phyloP scores from a whole-genome alignment of 2,329 filamentous ascomycete species.

The Rutstroemia sp. region DNA sequence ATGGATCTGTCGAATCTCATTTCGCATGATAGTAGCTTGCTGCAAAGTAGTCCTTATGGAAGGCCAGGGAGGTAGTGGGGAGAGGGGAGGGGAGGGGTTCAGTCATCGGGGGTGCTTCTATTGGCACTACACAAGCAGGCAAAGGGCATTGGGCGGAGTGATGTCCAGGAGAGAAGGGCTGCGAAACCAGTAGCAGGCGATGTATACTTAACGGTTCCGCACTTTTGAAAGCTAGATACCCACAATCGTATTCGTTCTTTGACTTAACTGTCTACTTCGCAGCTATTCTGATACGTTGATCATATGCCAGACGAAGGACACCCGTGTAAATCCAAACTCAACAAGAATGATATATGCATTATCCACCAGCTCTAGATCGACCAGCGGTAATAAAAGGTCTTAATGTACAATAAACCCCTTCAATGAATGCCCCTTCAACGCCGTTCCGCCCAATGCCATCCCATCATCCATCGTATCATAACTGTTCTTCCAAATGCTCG shows the following conservation, averaged over 20 bases:
- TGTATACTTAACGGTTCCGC: too few relatives aligned
- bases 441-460: neutral
- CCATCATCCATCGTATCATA: slow-evolving; percentile 1
- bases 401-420: neutral
- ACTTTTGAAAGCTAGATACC: too few relatives aligned
- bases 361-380: neutral
- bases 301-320: too few relatives aligned
- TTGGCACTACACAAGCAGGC: too few relatives aligned
- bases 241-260: too few relatives aligned
- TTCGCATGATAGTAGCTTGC: slow-evolving; percentile 22
- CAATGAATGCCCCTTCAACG: neutral
- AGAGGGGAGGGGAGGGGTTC: neutral
- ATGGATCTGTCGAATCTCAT: slow-evolving; percentile 26
- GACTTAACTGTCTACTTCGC: too few relatives aligned
- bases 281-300: too few relatives aligned
- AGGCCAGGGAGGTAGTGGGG: neutral
- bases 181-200: too few relatives aligned
- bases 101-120: too few relatives aligned
- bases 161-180: too few relatives aligned
- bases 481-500: too few relatives aligned
- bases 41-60: slow-evolving; percentile 24
- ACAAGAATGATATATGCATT: neutral
- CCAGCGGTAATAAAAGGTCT: neutral
- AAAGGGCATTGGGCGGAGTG: too few relatives aligned
- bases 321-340: neutral